Evolutionary conservation across 2,329 filamentous ascomycete genomes (phyloP).

Genomic region (Fusarium scirpi): DNA sequence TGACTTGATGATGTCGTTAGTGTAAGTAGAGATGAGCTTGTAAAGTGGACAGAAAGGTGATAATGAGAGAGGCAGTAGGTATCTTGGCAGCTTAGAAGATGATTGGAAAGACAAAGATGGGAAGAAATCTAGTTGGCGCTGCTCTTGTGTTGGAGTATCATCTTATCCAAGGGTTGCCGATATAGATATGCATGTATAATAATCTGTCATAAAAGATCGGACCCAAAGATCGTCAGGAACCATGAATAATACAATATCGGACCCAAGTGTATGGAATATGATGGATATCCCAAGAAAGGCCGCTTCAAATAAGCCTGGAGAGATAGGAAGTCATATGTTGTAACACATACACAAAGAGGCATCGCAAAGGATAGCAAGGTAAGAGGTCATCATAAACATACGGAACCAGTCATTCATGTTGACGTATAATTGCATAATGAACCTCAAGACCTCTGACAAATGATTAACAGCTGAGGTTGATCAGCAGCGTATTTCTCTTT

Average conservation of each 20-base stretch:
- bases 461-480: background rate
- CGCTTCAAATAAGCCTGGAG: background rate
- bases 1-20: conserved; percentile 6
- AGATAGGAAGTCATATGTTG: background rate
- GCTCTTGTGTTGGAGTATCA: background rate
- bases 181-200: conserved; percentile 3
- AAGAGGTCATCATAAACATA: background rate
- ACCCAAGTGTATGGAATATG: background rate
- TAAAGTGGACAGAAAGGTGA: conserved; percentile 22
- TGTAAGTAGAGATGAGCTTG: conserved; percentile 13
- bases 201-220: background rate
- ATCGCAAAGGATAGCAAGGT: background rate
- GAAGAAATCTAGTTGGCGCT: background rate
- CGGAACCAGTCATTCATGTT: background rate
- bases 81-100: background rate
- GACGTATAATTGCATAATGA: background rate
- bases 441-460: background rate
- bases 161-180: background rate
- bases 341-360: background rate
- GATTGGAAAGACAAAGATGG: background rate
- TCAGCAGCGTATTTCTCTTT: background rate
- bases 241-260: background rate
- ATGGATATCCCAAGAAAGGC: background rate
- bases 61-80: background rate
- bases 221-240: background rate